These are phyloP conservation scores for Cerrena zonata DNA, from an alignment of 1,284 basidiomycete genomes.

Conservation along the genomic window DNA sequence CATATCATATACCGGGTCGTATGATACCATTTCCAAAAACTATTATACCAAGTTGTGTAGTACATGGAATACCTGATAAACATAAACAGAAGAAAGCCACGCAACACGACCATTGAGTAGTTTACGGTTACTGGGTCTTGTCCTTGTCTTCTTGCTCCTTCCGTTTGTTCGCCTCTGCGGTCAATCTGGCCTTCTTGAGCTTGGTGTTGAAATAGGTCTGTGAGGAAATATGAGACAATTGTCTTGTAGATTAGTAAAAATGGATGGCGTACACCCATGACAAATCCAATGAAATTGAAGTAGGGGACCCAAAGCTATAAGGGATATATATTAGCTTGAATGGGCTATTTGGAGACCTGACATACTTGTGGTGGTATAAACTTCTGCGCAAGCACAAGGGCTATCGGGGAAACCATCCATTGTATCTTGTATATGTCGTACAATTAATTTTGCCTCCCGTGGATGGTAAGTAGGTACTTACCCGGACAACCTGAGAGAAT, in stretches of 20 bases:
- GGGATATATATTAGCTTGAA: constrained; percentile 4
- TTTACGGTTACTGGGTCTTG: not conserved
- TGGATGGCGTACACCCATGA: constrained; percentile 50
- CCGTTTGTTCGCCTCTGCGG: constrained; percentile 39
- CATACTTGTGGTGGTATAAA: constrained; percentile 65
- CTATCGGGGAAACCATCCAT: constrained; percentile 71
- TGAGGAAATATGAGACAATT: not conserved
- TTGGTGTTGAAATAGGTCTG: constrained; percentile 72
- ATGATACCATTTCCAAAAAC: not conserved
- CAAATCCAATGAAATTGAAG: constrained; percentile 66
- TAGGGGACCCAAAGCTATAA: constrained; percentile 67
- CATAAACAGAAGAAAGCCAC: too few species aligned
- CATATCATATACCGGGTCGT: too few species aligned
- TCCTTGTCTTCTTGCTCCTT: constrained; percentile 18
- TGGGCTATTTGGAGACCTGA: too few species aligned
- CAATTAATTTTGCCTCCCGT: not conserved
- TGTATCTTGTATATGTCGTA: constrained; percentile 40
- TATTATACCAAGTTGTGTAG: not conserved
- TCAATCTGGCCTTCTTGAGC: constrained; percentile 55
- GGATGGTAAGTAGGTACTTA: constrained; percentile 34
- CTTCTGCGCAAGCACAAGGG: constrained; percentile 67
- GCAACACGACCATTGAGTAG: too few species aligned
- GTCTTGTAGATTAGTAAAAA: constrained; percentile 2
- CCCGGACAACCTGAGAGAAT: constrained; percentile 72
- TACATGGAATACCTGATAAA: not conserved